Evolutionary conservation across 345 rosid species (phyloP).

Genomic region (Anacardium occidentale): DNA sequence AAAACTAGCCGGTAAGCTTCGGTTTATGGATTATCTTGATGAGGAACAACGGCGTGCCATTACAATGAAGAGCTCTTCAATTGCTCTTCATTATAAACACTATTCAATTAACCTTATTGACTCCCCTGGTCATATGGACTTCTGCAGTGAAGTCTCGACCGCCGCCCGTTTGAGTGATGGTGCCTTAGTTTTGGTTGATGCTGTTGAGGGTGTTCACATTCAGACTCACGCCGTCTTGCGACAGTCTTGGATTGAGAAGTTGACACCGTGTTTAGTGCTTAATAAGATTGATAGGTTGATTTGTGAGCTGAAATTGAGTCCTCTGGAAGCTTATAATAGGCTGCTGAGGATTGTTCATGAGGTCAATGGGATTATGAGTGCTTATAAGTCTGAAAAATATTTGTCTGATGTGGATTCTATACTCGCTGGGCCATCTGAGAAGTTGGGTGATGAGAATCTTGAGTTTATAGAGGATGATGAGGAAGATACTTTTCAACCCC

Average conservation of each 20-base stretch:
- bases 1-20: constrained; percentile 79
- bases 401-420: constrained; percentile 89
- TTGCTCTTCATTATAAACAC: constrained; percentile 51
- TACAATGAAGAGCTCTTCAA: constrained; percentile 74
- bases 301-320: constrained; percentile 74
- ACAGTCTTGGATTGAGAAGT: constrained; percentile 89
- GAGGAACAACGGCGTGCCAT: constrained; percentile 57
- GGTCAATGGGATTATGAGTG: constrained; percentile 85
- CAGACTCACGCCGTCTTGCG: constrained; percentile 93
- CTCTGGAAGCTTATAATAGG: constrained; percentile 77
- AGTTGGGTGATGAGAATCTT: constrained; percentile 52
- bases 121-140: constrained; percentile 85
- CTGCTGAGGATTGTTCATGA: constrained; percentile 87
- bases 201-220: constrained; percentile 59
- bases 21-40: constrained; percentile 88
- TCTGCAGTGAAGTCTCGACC: constrained; percentile 91
- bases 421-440: constrained; percentile 52
- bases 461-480: constrained; percentile 86
- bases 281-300: constrained; percentile 94
- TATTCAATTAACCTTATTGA: constrained; percentile 74
- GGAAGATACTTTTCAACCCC: constrained; percentile 92
- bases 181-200: constrained; percentile 86
- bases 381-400: constrained; percentile 82
- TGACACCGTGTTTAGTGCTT: constrained; percentile 89
- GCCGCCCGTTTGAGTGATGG: constrained; percentile 70